Percentiles rank a stretch among this genome's conserved stretches.
Conservation (phyloP, 352 stramenopile species). For the Phytophthora tentaculata region DNA sequence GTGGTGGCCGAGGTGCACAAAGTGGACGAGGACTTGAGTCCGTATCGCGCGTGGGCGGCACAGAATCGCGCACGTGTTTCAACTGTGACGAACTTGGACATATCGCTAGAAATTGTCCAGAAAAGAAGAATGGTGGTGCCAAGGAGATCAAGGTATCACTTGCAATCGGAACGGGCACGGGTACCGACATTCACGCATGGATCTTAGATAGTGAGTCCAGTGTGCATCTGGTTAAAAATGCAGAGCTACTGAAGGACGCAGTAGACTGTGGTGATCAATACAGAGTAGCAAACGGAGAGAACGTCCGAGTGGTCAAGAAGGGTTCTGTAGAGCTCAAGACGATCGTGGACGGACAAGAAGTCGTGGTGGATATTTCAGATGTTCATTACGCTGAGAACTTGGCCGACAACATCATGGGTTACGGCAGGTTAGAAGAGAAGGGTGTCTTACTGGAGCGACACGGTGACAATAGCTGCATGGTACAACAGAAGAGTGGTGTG, state of each 20-base stretch:
- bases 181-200: background rate
- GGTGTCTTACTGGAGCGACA: background rate
- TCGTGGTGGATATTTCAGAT: background rate
- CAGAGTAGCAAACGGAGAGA: background rate
- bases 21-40: too few relatives aligned
- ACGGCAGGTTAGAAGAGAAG: background rate
- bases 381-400: background rate
- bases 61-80: too few relatives aligned
- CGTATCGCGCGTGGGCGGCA: too few relatives aligned
- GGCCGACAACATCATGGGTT: background rate
- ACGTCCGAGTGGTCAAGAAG: background rate
- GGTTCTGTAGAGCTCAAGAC: background rate
- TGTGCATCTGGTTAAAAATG: constrained; percentile 16
- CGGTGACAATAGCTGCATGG: background rate
- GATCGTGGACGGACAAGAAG: background rate
- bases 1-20: too few relatives aligned
- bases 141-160: background rate
- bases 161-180: background rate
- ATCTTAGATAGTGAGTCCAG: constrained; percentile 20
- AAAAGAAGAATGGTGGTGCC: background rate
- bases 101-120: too few relatives aligned
- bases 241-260: constrained; percentile 6
- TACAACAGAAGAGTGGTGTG: background rate
- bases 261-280: background rate
- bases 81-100: too few relatives aligned